Base-by-base conservation (phyloP, 2,329 filamentous ascomycete species). In the Aspergillus fischeri region DNA sequence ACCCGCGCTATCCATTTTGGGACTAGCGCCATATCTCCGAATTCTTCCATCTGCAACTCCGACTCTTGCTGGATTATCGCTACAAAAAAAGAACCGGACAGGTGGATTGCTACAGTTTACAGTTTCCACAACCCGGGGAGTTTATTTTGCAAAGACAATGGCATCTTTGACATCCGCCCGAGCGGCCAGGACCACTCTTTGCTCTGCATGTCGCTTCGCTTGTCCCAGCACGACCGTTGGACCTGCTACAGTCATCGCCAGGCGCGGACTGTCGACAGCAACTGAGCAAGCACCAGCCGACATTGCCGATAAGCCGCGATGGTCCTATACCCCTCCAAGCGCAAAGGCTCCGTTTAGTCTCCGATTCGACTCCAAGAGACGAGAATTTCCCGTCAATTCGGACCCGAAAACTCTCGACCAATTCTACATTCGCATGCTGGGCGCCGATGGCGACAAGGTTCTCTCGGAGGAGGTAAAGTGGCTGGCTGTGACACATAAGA, bases 401-500 rank as follows among this genome's bases (percentile, higher is more conserved):
- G 86, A 92, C 69, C 90, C 90, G 9, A 80, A 79, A 63, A 80
- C 81, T 68, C 80, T 99, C 55, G 89, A 97, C 72, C 80, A 83
- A 51, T 89, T 91, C 74, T 96, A 97, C 74, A 81, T 83, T 63
- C 81, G 81, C 53, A 83, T 97, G 65, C 77, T 97, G 55, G 93
- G 92, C 5, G 80, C 80, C 49, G 86, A 83, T 49, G 90, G 90
- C 56, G 84, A 89, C 64, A 84, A 83, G 65, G 73, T 94, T 72
- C 80, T 99, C 57, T 87, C 89, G 1, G 92, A 97, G 17, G 93
- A 99, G 77, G 81, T 94, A 60, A 97, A 97, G 78, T 99, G 94
- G 94, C 80, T 97, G 69, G 92, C 92, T 29, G 85, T 99, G 55
- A 99, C 94, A 63, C 94, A 97, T 76, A 97, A 97, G 84, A 97